Evolutionary conservation across 1,139 yeast species (phyloP), one percentile per base, ranked within the genome.

Genomic region (Zygoascus sp.): DNA sequence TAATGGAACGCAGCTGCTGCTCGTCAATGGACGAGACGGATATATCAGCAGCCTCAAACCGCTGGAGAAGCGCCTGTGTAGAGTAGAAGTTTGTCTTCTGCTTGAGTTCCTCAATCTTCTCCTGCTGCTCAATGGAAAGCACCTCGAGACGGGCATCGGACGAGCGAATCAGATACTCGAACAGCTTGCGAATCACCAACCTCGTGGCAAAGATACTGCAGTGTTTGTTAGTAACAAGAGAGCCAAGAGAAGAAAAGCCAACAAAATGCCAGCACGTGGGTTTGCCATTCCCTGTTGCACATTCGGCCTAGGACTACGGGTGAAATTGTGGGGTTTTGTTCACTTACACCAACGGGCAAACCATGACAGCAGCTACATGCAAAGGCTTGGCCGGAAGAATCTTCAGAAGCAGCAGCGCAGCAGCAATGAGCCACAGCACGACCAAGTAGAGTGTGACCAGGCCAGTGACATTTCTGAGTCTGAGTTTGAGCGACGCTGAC

Each of bases 41-140:
- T 6, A n/a, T 10, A 7, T 10, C n/a, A 25, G 9, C 28, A 10
- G n/a, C 28, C 17, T 61, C 80, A 58, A 80, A 89, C 57, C 89
- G 74, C 47, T 74, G 77, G 44, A 92, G 68, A 48, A 90, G 71
- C 13, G 85, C 81, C 62, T 79, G 81, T 0, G 97, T 87, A 17
- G 83, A 76, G 57, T 83, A 78, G 64, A 81, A 92, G 57, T 86
- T 85, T 19, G 96, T 86, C 57, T 78, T 74, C 50, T 80, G 78
- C 65, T 90, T 90, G 65, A 90, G 72, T 50, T 84, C 89, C 16
- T 80, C 83, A 43, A 90, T 75, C 64, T 83, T 83, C 25, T 69
- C 71, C 50, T 72, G 69, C 53, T 85, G 95, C 48, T 73, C 68
- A 34, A 70, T 68, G 53, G 73, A 72, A 52, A 83, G 66, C 7